phyloP scores from a whole-genome alignment of 1,284 basidiomycete genomes.

The Fomitopsis palustris region DNA sequence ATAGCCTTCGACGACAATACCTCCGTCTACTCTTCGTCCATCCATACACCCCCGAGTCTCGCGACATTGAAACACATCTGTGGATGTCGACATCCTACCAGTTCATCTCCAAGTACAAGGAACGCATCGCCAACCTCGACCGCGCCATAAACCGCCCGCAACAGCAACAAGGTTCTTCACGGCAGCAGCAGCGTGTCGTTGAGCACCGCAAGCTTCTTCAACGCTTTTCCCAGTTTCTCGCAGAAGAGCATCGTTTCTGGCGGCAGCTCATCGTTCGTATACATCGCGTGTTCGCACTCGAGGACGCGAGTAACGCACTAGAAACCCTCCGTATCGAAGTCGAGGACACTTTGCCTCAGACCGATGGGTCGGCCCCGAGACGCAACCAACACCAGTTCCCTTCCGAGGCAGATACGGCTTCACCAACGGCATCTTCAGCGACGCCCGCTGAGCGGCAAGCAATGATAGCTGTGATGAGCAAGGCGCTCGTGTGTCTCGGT shows the following conservation, averaged over 20 bases:
- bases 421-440: slow-evolving; percentile 35
- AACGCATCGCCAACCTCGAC: slow-evolving; percentile 69
- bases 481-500: slow-evolving; percentile 88
- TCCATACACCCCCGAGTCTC: slow-evolving; percentile 72
- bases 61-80: slow-evolving; percentile 77
- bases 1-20: slow-evolving; percentile 75
- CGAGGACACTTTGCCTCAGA: slow-evolving; percentile 24
- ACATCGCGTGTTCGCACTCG: slow-evolving; percentile 63
- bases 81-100: slow-evolving; percentile 93
- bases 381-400: slow-evolving; percentile 58
- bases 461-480: slow-evolving; percentile 74
- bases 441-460: slow-evolving; percentile 55
- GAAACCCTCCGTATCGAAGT: slow-evolving; percentile 51
- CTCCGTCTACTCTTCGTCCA: slow-evolving; percentile 73
- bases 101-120: slow-evolving; percentile 83
- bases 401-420: slow-evolving; percentile 35
- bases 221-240: slow-evolving; percentile 83
- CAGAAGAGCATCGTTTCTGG: slow-evolving; percentile 89
- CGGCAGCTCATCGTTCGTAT: slow-evolving; percentile 70
- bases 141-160: slow-evolving; percentile 46
- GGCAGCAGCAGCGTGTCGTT: slow-evolving; percentile 49
- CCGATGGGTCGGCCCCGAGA: slow-evolving; percentile 15
- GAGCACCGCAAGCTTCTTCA: slow-evolving; percentile 85
- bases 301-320: slow-evolving; percentile 56
- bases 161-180: slow-evolving; percentile 26